Evolutionary conservation across 2,329 filamentous ascomycete genomes (phyloP).

Genomic region (Macrophomina phaseolina): DNA sequence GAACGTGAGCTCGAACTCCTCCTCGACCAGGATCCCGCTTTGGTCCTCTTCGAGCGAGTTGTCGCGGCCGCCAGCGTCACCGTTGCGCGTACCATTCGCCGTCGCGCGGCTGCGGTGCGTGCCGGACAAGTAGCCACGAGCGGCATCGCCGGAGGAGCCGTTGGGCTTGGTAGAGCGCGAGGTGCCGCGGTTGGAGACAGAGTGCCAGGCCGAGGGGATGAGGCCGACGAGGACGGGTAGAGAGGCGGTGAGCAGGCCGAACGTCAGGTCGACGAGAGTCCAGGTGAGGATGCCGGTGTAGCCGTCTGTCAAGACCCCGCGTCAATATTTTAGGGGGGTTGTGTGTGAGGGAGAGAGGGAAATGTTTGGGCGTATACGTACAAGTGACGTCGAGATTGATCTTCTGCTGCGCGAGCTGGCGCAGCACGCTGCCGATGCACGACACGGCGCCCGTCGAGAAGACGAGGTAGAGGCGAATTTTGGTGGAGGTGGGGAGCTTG

Average conservation of each 20-base stretch:
- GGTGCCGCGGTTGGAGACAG: background rate
- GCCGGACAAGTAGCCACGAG: background rate
- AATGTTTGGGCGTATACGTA: background rate
- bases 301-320: background rate
- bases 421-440: constrained; percentile 35
- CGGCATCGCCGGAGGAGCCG: background rate
- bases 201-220: constrained; percentile 10
- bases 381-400: constrained; percentile 12
- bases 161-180: background rate
- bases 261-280: constrained; percentile 24
- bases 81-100: background rate
- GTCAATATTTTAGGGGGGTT: no score
- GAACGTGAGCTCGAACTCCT: constrained; percentile 20
- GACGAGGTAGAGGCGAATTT: constrained; percentile 40
- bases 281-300: constrained; percentile 23
- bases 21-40: background rate
- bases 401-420: constrained; percentile 18
- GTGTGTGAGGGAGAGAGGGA: background rate
- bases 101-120: background rate
- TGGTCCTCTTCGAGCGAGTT: background rate
- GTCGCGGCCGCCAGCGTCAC: background rate
- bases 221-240: constrained; percentile 23
- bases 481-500: constrained; percentile 38
- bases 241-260: constrained; percentile 14
- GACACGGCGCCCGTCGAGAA: constrained; percentile 42